Evolutionary conservation across 495 filamentous ascomycete species (phyloP), one percentile per base, ranked within the genome.

Genomic region (Pyrenula aspistea): DNA sequence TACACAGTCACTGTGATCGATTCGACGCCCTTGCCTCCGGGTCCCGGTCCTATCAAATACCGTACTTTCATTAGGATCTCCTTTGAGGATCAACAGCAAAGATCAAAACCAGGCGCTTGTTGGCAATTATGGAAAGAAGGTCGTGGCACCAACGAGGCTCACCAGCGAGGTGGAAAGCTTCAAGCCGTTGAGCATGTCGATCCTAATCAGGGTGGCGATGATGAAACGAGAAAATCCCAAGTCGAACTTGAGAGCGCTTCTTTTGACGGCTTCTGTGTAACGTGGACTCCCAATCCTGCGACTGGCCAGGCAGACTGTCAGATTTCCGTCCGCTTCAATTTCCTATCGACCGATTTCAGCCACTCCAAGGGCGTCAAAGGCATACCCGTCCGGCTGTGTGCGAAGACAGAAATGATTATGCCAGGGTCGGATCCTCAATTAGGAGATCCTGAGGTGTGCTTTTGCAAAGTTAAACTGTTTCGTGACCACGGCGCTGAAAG

Each of bases 121-220:
- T 98, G 93, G 93, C 89, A 90, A 59, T 67, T 97, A 19, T 98
- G 93, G 93, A 96, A 96, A 64, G 91, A 95, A 66, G 89, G 90
- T 0, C 80, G 92, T 42, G 91, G 92, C 2, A 85, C 83, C 0
- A 94, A 85, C 58, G 89, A 96, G 72, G 88, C 91, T 1, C 89
- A 95, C 61, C 88, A 94, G 64, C 76, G 91, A 53, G 89, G 86
- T 42, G 89, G 89, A 12, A 88, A 87, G 61, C 76, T 95, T 2
- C 87, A 94, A 66, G 93, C 92, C 0, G 91, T 98, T 10, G 93
- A 98, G 67, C 95, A 86, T 61, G 88, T 95, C 15, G 91, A 96
- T 58, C 81, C 83, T 2, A 79, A 77, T 23, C 87, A 88, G 60
- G 77, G 81, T 2, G 80, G 77, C 1, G 82, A 84, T 4, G 81